Evolutionary conservation across 2,329 filamentous ascomycete genomes (phyloP).

Genomic region (Penicillium sp.): DNA sequence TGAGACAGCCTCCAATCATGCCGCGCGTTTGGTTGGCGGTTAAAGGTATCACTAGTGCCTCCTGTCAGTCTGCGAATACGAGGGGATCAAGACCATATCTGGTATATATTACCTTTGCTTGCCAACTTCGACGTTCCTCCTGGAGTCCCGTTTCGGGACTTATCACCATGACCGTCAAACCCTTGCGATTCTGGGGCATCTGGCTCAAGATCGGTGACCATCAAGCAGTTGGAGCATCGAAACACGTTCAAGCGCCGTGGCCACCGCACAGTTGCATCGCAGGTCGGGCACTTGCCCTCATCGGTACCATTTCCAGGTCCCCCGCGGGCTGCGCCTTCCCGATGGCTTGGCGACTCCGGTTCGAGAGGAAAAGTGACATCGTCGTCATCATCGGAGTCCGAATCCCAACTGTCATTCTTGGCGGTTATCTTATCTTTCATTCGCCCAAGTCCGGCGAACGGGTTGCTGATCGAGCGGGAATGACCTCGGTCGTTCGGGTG

Average conservation of each 20-base stretch:
- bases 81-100: not conserved
- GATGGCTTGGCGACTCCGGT: slow-evolving; percentile 37
- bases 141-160: not conserved
- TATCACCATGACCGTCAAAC: not conserved
- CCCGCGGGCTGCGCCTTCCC: slow-evolving; percentile 34
- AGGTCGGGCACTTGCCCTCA: slow-evolving; percentile 79
- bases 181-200: slow-evolving; percentile 24
- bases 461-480: slow-evolving; percentile 72
- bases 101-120: slow-evolving; percentile 13
- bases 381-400: slow-evolving; percentile 44
- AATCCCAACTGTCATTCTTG: slow-evolving; percentile 44
- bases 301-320: slow-evolving; percentile 57
- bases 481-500: slow-evolving; percentile 41
- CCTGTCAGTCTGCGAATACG: not conserved
- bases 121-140: not conserved
- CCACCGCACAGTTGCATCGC: slow-evolving; percentile 75
- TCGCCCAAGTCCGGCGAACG: slow-evolving; percentile 57
- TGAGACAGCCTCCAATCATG: slow-evolving; percentile 56
- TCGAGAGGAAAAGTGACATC: slow-evolving; percentile 31
- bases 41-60: slow-evolving; percentile 44
- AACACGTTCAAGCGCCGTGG: slow-evolving; percentile 69
- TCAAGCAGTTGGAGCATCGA: slow-evolving; percentile 77
- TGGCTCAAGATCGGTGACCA: slow-evolving; percentile 72
- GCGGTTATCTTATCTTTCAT: slow-evolving; percentile 52
- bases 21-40: slow-evolving; percentile 58